Evolutionary conservation across 176 grass and related monocot species (phyloP).

Genomic region (Carex parvula): DNA sequence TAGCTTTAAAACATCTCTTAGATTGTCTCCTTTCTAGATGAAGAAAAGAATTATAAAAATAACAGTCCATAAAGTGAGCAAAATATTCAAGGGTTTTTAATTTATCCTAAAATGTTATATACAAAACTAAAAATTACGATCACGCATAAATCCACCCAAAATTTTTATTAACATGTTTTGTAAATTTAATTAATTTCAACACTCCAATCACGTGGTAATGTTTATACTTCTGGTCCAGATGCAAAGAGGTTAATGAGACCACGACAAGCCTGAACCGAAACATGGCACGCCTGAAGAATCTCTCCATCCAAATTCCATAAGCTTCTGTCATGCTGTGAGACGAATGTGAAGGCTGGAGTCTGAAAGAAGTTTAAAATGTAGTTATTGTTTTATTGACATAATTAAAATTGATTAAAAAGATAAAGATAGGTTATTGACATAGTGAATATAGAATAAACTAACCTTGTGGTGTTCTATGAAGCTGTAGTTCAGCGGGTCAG

Average conservation of each 20-base stretch:
- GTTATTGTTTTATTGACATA: background rate
- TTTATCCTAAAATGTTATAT: background rate
- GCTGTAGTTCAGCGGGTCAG: constrained; percentile 63
- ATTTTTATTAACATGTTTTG: background rate
- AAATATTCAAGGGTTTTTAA: background rate
- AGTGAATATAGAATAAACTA: background rate
- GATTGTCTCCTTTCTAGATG: background rate
- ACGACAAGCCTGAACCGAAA: constrained; percentile 44
- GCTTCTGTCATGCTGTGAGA: constrained; percentile 60
- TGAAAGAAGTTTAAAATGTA: constrained; percentile 28
- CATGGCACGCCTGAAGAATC: constrained; percentile 43
- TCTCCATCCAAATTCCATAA: constrained; percentile 73
- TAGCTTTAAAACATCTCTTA: background rate
- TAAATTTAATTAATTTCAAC: background rate
- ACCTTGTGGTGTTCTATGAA: constrained; percentile 97
- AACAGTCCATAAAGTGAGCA: background rate
- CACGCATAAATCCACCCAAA: background rate
- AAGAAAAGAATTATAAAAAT: background rate
- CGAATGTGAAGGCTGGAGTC: constrained; percentile 80
- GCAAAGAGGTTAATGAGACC: constrained; percentile 45
- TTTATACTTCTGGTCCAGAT: constrained; percentile 72
- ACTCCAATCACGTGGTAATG: background rate
- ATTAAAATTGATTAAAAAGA: background rate
- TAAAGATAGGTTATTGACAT: background rate
- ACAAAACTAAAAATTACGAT: background rate